These are phyloP conservation scores for Mallotus japonicus DNA, from an alignment of 441 rosid genomes.

Conservation along the genomic window DNA sequence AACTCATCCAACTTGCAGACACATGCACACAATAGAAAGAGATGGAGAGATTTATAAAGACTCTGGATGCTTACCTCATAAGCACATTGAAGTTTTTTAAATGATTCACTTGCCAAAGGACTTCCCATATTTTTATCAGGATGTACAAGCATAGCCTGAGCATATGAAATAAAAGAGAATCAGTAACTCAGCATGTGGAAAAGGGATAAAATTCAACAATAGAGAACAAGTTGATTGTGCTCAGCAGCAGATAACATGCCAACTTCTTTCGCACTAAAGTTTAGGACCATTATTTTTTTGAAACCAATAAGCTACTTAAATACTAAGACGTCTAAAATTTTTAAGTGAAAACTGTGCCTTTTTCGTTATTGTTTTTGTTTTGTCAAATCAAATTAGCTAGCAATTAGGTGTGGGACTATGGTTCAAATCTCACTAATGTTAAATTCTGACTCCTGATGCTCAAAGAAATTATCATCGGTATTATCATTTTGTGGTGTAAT, in stretches of 20 bases:
- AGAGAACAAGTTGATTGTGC: background rate
- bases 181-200: conserved; percentile 1
- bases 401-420: no score
- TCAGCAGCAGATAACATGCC: background rate
- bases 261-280: background rate
- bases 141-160: conserved; percentile 99
- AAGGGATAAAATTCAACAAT: background rate
- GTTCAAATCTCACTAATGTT: no score
- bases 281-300: no score
- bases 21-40: background rate
- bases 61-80: conserved; percentile 62
- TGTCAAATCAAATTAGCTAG: no score
- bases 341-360: no score
- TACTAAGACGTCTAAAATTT: no score
- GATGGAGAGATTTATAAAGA: background rate
- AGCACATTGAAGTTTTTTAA: conserved; percentile 97
- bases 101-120: conserved; percentile 92
- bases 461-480: no score
- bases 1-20: conserved; percentile 13
- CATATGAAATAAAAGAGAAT: conserved; percentile 18
- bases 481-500: no score
- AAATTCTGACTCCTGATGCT: no score
- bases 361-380: no score
- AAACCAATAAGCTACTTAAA: no score
- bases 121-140: conserved; percentile 99